phyloP scores from a whole-genome alignment of 73 alveolate genomes.

The Effrenium voratum region DNA sequence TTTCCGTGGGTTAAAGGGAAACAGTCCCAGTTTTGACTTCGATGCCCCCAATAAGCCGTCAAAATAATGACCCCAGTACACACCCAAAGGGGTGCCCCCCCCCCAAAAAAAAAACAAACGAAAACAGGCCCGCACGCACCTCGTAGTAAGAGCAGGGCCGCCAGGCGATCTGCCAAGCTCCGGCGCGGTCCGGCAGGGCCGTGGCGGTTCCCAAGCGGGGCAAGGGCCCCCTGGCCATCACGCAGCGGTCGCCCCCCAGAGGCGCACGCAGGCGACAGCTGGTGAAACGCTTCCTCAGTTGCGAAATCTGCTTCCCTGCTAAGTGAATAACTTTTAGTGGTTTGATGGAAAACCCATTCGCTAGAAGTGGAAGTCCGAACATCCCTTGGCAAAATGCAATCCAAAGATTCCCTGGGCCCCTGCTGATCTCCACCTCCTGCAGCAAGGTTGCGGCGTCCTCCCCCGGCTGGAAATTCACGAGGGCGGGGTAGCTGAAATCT shows the following conservation, averaged over 20 bases:
- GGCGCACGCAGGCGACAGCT: conserved; percentile 20
- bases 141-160: conserved; percentile 52
- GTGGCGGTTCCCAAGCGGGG: conserved; percentile 65
- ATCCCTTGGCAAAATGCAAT: no score
- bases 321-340: no score
- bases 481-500: conserved; percentile 34
- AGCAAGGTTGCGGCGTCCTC: neutral
- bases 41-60: no score
- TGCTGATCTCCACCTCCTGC: neutral
- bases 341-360: no score
- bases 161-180: conserved; percentile 35
- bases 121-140: no score
- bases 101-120: no score
- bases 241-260: conserved; percentile 90
- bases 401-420: no score
- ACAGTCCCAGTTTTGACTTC: neutral
- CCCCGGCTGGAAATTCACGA: neutral
- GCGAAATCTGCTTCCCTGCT: no score
- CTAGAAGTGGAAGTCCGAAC: no score
- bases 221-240: conserved; percentile 49
- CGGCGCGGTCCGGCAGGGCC: neutral
- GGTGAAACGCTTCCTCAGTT: neutral
- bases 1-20: neutral
- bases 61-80: no score
- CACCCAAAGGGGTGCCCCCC: no score